Conservation (phyloP, 345 rosid species). For the Jatropha curcas region DNA sequence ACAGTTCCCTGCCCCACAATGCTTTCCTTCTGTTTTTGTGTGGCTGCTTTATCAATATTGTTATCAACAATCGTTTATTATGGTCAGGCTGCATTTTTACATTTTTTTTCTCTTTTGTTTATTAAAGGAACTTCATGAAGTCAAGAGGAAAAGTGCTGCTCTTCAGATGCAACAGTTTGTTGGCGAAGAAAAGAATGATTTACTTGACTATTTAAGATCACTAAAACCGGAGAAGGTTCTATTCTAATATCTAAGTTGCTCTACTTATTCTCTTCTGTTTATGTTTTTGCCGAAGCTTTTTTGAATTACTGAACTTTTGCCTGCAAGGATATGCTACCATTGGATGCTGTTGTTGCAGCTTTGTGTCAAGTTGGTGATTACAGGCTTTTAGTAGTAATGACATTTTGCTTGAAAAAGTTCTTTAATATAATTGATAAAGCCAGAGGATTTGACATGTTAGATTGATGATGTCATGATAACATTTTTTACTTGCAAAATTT, state of each 20-base stretch:
- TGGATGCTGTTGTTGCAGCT: conserved; percentile 10
- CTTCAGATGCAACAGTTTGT: conserved; percentile 99
- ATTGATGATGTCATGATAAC: background rate
- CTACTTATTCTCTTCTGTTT: background rate
- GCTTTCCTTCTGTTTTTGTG: background rate
- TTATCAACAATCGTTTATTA: background rate
- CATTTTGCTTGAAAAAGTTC: background rate
- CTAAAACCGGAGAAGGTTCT: conserved; percentile 91
- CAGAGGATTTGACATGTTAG: background rate
- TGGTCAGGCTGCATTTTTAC: conserved; percentile 13
- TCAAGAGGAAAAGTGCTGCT: conserved; percentile 83
- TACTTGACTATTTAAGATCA: conserved; percentile 90
- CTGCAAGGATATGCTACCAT: conserved; percentile 1
- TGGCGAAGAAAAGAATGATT: conserved; percentile 97
- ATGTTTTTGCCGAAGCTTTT: background rate
- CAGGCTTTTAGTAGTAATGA: background rate
- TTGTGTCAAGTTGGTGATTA: conserved; percentile 8
- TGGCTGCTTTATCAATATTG: too few species aligned
- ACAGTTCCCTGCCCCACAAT: too few species aligned
- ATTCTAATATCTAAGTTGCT: conserved; percentile 6
- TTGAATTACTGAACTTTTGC: background rate
- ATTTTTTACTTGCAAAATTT: background rate
- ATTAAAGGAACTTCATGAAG: conserved; percentile 75
- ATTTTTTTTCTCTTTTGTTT: conserved; percentile 18
- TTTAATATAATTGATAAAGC: conserved; percentile 8